Percentiles rank a stretch among this genome's conserved stretches.
These are phyloP conservation scores for Penicillium lividum DNA, from an alignment of 495 filamentous ascomycete genomes.

Conservation along the genomic window DNA sequence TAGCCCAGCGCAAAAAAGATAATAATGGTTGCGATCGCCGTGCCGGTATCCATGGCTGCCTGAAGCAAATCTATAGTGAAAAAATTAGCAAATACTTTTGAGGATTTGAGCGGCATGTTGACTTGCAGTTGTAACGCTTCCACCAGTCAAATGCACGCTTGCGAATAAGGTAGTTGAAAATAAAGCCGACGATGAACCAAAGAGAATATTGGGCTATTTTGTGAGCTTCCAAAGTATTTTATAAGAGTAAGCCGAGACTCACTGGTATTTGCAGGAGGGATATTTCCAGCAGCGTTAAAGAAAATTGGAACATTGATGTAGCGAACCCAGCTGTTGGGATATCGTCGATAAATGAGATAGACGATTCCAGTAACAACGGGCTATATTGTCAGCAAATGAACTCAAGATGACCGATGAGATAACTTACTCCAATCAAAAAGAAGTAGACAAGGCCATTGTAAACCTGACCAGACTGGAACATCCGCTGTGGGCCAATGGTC, in stretches of 20 bases:
- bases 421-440: conserved; percentile 49
- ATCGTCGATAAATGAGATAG: conserved; percentile 38
- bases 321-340: conserved; percentile 36
- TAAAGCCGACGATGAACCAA: conserved; percentile 58
- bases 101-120: background rate
- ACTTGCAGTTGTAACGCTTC: conserved; percentile 62
- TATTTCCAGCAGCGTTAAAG: conserved; percentile 41
- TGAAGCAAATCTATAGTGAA: conserved; percentile 52
- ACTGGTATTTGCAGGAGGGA: conserved; percentile 44
- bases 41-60: conserved; percentile 62
- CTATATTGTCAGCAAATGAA: conserved; percentile 24
- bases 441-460: conserved; percentile 51
- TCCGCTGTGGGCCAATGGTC: conserved; percentile 50
- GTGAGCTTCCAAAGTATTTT: background rate
- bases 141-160: conserved; percentile 62
- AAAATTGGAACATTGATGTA: conserved; percentile 48
- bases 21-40: conserved; percentile 59
- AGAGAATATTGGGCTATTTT: conserved; percentile 38
- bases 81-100: background rate
- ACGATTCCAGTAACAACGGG: conserved; percentile 35
- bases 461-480: conserved; percentile 52
- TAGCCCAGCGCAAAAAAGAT: conserved; percentile 59
- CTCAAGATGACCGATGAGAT: conserved; percentile 48
- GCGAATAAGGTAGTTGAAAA: conserved; percentile 61
- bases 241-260: background rate